Conservation (phyloP, 495 filamentous ascomycete genomes). For the Neurospora sp. region DNA sequence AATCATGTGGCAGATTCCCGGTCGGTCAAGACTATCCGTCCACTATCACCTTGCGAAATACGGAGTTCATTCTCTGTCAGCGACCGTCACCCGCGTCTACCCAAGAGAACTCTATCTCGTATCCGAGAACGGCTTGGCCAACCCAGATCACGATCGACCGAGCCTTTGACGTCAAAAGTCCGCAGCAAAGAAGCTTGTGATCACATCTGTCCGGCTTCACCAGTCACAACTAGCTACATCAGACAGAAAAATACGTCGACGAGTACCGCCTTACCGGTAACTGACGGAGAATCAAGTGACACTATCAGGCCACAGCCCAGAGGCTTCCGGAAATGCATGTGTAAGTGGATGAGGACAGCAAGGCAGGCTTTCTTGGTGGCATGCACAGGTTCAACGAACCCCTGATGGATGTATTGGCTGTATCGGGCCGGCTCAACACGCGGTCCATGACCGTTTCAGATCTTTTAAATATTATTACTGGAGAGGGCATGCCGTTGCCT, state of each 20-base stretch:
- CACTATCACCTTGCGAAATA: neutral
- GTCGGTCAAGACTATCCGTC: neutral
- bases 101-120: slow-evolving; percentile 17
- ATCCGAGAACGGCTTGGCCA: slow-evolving; percentile 11
- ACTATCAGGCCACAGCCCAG: neutral
- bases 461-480: neutral
- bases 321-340: slow-evolving; percentile 13
- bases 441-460: neutral
- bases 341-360: slow-evolving; percentile 13
- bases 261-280: neutral
- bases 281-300: neutral
- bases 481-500: neutral
- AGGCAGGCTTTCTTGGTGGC: slow-evolving; percentile 13
- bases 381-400: slow-evolving; percentile 13
- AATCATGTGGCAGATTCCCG: neutral
- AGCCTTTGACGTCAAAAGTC: neutral
- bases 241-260: neutral
- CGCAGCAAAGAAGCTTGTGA: neutral
- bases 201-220: neutral
- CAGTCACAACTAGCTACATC: neutral
- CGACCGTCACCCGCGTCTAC: slow-evolving; percentile 4
- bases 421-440: neutral
- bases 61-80: slow-evolving; percentile 8
- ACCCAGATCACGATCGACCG: slow-evolving; percentile 2
- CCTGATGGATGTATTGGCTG: neutral